Evolutionary conservation across 169 alveolate genomes (phyloP).

Genomic region (Plasmodium coatneyi): DNA sequence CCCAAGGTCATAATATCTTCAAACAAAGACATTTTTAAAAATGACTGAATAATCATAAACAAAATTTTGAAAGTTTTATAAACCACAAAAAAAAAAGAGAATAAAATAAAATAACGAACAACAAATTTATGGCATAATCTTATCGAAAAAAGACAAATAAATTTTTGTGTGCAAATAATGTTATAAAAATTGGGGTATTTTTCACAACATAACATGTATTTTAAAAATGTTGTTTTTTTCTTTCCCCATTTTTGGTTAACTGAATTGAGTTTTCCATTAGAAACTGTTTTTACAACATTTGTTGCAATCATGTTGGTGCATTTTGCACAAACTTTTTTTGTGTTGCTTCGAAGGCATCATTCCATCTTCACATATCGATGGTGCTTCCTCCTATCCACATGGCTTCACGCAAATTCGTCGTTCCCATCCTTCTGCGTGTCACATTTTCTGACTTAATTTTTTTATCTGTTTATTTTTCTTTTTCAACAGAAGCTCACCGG

Average conservation of each 20-base stretch:
- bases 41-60: background rate
- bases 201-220: background rate
- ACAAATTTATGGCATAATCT: background rate
- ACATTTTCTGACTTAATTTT: background rate
- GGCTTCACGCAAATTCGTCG: background rate
- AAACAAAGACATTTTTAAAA: background rate
- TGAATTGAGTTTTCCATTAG: background rate
- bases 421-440: background rate
- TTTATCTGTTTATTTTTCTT: conserved; percentile 3
- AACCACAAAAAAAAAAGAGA: background rate
- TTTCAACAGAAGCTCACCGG: background rate
- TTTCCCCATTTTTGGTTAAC: background rate
- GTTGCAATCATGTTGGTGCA: background rate
- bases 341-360: background rate
- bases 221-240: background rate
- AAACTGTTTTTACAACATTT: background rate
- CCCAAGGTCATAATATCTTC: background rate
- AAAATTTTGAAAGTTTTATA: background rate
- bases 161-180: background rate
- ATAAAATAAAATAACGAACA: background rate
- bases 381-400: background rate
- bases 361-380: background rate
- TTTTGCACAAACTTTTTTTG: background rate
- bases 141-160: background rate
- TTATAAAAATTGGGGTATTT: background rate